A percentile compares a stretch with the other conserved stretches of the same genome.
Conservation (phyloP, 2,329 filamentous ascomycete genomes). For the Calonectria henricotiae region DNA sequence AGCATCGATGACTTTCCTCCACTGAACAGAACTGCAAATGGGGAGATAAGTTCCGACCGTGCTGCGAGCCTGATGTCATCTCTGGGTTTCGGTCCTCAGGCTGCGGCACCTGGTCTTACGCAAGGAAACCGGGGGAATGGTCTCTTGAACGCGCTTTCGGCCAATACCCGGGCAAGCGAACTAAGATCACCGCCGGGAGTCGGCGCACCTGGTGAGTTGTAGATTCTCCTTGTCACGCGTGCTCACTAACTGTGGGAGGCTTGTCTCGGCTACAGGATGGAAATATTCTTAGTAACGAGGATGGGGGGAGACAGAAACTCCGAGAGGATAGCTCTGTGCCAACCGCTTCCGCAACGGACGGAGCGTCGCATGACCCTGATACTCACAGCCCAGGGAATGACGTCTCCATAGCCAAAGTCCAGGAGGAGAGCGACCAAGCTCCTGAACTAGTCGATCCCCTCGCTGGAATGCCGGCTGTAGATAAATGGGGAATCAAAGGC, state of each 20-base stretch:
- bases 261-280: constrained; percentile 63
- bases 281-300: constrained; percentile 60
- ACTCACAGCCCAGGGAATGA: constrained; percentile 65
- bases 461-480: constrained; percentile 73
- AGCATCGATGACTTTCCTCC: constrained; percentile 76
- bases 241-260: constrained; percentile 52
- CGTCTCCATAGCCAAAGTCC: constrained; percentile 58
- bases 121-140: constrained; percentile 72
- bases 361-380: constrained; percentile 55
- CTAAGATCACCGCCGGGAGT: constrained; percentile 66
- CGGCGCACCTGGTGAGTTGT: constrained; percentile 56
- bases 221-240: background rate
- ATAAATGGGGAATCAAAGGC: constrained; percentile 78
- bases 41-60: constrained; percentile 73
- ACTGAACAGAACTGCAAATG: constrained; percentile 71
- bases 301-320: constrained; percentile 66
- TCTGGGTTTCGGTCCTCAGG: constrained; percentile 69
- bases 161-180: constrained; percentile 69
- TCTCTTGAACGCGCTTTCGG: constrained; percentile 76
- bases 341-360: constrained; percentile 58
- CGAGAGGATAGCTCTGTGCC: constrained; percentile 62
- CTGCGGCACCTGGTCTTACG: constrained; percentile 56
- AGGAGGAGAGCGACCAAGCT: constrained; percentile 62
- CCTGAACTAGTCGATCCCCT: constrained; percentile 72
- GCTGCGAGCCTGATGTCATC: constrained; percentile 68